These are phyloP conservation scores for Rhodamnia rubescens DNA, from an alignment of 345 rosid genomes.

Conservation along the genomic window DNA sequence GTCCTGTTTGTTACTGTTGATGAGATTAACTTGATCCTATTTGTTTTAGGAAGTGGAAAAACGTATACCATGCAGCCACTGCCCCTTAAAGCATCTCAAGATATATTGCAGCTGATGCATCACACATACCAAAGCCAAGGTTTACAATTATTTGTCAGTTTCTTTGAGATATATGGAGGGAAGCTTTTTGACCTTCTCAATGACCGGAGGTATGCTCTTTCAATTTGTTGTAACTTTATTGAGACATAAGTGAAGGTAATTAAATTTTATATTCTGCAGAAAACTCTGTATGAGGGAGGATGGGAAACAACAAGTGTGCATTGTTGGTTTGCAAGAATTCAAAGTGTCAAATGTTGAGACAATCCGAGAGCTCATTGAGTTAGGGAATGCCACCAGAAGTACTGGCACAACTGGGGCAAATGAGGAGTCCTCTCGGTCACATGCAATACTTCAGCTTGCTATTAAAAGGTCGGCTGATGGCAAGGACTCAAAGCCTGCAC, in stretches of 20 bases:
- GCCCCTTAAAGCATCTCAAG: conserved; percentile 57
- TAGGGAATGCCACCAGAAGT: conserved; percentile 53
- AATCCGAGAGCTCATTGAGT: conserved; percentile 44
- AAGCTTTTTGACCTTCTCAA: conserved; percentile 59
- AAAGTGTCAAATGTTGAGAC: conserved; percentile 44
- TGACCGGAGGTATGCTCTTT: conserved; percentile 38
- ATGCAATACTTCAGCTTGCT: conserved; percentile 61
- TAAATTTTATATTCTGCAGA: conserved; percentile 15
- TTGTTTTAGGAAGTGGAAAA: conserved; percentile 52
- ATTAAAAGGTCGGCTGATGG: conserved; percentile 41
- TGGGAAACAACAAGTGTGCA: conserved; percentile 62
- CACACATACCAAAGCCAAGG: conserved; percentile 36
- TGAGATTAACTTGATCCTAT: background rate
- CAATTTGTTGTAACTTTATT: background rate
- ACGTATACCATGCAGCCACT: conserved; percentile 63
- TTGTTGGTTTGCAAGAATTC: conserved; percentile 56
- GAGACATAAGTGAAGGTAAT: background rate
- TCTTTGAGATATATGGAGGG: conserved; percentile 66
- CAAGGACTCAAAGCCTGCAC: conserved; percentile 38
- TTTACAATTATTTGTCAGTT: conserved; percentile 50
- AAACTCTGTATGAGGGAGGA: conserved; percentile 68
- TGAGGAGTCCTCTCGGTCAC: conserved; percentile 64
- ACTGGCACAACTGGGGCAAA: conserved; percentile 59
- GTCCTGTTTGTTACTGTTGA: background rate
- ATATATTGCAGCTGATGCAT: conserved; percentile 40